Conservation (phyloP, 345 rosid genomes). For the Lenwebbia sp. region DNA sequence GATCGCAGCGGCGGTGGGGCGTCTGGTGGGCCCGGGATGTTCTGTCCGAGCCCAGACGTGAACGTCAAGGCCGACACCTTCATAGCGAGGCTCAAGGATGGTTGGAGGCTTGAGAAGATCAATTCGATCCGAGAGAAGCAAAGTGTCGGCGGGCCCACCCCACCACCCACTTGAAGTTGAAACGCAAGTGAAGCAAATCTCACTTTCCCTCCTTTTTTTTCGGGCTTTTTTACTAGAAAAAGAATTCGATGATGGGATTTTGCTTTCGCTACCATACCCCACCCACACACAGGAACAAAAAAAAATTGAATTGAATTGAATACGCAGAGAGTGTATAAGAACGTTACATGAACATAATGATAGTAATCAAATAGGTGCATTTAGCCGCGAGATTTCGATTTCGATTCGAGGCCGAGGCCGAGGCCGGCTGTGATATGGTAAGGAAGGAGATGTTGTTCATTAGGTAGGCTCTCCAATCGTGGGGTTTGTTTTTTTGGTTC, state of each 20-base stretch:
- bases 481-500: neutral
- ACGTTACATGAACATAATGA: neutral
- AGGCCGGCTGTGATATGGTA: neutral
- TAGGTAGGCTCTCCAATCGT: neutral
- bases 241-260: neutral
- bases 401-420: no score
- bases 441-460: neutral
- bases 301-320: neutral
- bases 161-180: neutral
- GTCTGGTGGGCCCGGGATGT: slow-evolving; percentile 10
- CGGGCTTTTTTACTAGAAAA: neutral
- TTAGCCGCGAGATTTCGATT: neutral
- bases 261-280: neutral
- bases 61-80: slow-evolving; percentile 68
- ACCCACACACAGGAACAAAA: neutral
- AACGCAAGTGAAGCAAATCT: neutral
- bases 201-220: neutral
- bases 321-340: neutral
- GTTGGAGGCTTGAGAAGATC: slow-evolving; percentile 67
- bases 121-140: slow-evolving; percentile 51
- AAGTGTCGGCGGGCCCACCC: slow-evolving; percentile 11
- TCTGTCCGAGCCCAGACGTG: slow-evolving; percentile 86
- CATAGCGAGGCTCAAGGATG: slow-evolving; percentile 74
- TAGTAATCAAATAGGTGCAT: neutral
- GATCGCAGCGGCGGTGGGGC: neutral